Evolutionary conservation across 768 basidiomycete species (phyloP).

Genomic region (Boletus patriciae): DNA sequence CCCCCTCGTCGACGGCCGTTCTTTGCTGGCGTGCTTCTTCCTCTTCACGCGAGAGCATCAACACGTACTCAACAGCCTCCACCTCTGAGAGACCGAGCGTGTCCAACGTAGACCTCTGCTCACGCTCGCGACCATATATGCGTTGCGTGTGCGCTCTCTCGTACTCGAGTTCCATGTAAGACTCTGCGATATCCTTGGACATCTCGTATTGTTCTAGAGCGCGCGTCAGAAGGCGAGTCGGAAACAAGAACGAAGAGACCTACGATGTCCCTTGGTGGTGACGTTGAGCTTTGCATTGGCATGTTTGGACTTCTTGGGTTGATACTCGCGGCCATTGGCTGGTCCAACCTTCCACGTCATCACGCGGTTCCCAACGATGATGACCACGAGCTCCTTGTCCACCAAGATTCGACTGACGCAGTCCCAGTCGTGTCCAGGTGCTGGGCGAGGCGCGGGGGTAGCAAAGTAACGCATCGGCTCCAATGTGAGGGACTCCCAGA

Average conservation of each 20-base stretch:
- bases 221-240: not conserved
- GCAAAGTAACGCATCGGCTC: slow-evolving; percentile 55
- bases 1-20: slow-evolving; percentile 47
- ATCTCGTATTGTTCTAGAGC: slow-evolving; percentile 64
- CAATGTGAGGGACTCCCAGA: slow-evolving; percentile 70
- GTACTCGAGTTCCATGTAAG: slow-evolving; percentile 48
- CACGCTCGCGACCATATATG: slow-evolving; percentile 49
- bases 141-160: slow-evolving; percentile 43
- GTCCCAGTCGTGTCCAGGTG: slow-evolving; percentile 38
- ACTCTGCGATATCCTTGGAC: slow-evolving; percentile 61
- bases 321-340: slow-evolving; percentile 31
- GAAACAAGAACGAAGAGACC: slow-evolving; percentile 18
- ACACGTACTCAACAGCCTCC: slow-evolving; percentile 74
- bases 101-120: slow-evolving; percentile 57
- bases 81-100: slow-evolving; percentile 69
- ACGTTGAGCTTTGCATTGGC: slow-evolving; percentile 26
- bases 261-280: slow-evolving; percentile 48
- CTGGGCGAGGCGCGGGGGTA: slow-evolving; percentile 42
- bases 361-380: slow-evolving; percentile 58
- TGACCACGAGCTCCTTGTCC: slow-evolving; percentile 53
- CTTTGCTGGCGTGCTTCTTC: slow-evolving; percentile 32
- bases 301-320: slow-evolving; percentile 36
- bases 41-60: slow-evolving; percentile 87
- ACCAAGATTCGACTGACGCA: slow-evolving; percentile 59
- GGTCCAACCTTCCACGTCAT: slow-evolving; percentile 68